Base-by-base conservation (phyloP, 2,329 filamentous ascomycete species). In the Ophiocordyceps sinensis region DNA sequence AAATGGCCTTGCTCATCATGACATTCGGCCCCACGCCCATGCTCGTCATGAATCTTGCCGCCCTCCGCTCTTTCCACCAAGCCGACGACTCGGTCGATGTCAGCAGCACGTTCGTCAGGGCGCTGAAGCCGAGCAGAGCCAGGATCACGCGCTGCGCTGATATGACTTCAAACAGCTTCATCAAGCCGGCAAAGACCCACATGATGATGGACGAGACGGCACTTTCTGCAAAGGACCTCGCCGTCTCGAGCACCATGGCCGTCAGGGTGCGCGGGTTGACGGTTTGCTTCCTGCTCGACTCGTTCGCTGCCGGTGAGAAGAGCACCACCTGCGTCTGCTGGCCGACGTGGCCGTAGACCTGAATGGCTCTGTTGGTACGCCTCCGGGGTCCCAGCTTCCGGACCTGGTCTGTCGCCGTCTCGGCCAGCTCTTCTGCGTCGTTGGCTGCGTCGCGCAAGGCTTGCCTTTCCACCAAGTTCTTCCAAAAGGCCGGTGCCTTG, bases 11-110 rank as follows among this genome's bases (percentile, higher is more conserved):
- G 61, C 82, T 84, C 84, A 95, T 89, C 46, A 82, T 73, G 17
- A 71, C 61, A 49, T 93, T 82, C 8, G 88, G 85, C 3, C 75
- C 73, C 8, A 96, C 78, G 10, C 89, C 89, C 13, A 96, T 64
- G 12, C 79, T 71, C 29, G 68, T 67, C 86, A 98, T 91, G 58
- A 89, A 94, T 34, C 71, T 79, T 14, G 73, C 74, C 1, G 88
- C 86, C 44, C 76, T 80, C 43, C 86, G 76, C 62, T 96, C 89
- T 37, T 75, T 71, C 82, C 85, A 94, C 87, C 87, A 96, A 2
- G 73, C 68, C 51, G 79, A 77, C 7, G 75, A 75, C 54, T 85
- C 79, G 46, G 79, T 76, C 12, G 82, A 84, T 1, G 83, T 79
- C 53, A 88, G 77, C 49, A 87, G 71, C 19, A 82, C 61, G 53